Conservation (phyloP, 2,329 filamentous ascomycete species). For the Exophiala aquamarina region DNA sequence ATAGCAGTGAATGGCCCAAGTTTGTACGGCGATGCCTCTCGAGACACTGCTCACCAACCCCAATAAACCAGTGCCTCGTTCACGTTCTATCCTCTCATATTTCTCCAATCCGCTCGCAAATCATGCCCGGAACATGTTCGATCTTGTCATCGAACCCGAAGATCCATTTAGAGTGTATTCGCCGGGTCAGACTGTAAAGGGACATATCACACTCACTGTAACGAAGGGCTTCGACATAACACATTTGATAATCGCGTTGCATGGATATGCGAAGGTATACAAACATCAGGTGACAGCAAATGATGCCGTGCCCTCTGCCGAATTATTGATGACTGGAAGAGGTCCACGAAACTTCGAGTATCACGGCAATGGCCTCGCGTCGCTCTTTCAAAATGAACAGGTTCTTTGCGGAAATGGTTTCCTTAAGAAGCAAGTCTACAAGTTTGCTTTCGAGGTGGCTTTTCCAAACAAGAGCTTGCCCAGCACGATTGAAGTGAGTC, state of each 20-base stretch:
- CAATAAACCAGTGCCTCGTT: slow-evolving; percentile 41
- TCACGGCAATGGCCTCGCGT: slow-evolving; percentile 64
- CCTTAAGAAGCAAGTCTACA: slow-evolving; percentile 63
- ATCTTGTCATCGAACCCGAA: slow-evolving; percentile 62
- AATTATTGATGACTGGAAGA: slow-evolving; percentile 54
- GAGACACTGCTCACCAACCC: slow-evolving; percentile 40
- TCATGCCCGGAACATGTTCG: slow-evolving; percentile 56
- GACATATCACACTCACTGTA: slow-evolving; percentile 60
- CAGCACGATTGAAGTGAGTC: slow-evolving; percentile 90
- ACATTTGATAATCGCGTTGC: slow-evolving; percentile 62
- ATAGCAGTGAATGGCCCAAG: slow-evolving; percentile 23
- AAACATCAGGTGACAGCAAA: slow-evolving; percentile 60
- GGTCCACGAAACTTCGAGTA: slow-evolving; percentile 55
- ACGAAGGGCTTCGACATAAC: slow-evolving; percentile 62
- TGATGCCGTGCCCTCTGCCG: slow-evolving; percentile 51
- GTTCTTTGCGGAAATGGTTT: slow-evolving; percentile 65
- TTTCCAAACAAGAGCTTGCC: slow-evolving; percentile 61
- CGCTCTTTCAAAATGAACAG: slow-evolving; percentile 64
- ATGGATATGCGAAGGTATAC: slow-evolving; percentile 66
- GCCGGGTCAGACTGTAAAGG: slow-evolving; percentile 62
- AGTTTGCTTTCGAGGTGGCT: slow-evolving; percentile 64
- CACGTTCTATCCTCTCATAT: slow-evolving; percentile 51
- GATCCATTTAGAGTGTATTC: slow-evolving; percentile 64
- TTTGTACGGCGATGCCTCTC: slow-evolving; percentile 27
- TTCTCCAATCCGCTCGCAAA: slow-evolving; percentile 56